phyloP scores from a whole-genome alignment of 2,329 filamentous ascomycete genomes.

The Tolypocladium inflatum region DNA sequence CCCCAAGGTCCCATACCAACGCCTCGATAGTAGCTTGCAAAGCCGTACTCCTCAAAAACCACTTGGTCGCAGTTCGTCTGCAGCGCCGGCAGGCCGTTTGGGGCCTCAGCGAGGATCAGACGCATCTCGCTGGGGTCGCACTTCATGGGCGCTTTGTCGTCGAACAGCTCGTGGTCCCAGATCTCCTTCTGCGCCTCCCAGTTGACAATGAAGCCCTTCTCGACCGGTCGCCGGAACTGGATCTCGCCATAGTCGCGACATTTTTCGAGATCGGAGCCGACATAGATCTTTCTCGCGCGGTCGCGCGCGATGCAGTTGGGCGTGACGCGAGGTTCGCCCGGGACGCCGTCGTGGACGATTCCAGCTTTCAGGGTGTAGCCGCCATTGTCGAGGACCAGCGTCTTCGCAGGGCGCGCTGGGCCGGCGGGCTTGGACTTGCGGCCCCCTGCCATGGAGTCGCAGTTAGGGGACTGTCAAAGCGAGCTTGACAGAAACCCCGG shows the following conservation, averaged over 20 bases:
- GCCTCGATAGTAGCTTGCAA: constrained; percentile 73
- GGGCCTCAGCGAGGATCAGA: constrained; percentile 74
- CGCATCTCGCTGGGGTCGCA: constrained; percentile 77
- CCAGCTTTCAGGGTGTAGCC: constrained; percentile 88
- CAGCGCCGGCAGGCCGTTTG: constrained; percentile 70
- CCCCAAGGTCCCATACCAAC: constrained; percentile 41
- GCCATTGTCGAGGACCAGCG: constrained; percentile 89
- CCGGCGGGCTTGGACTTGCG: constrained; percentile 44
- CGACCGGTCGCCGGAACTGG: constrained; percentile 76
- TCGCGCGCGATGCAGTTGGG: constrained; percentile 86
- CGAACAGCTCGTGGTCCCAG: constrained; percentile 85
- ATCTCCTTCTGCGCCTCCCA: constrained; percentile 96
- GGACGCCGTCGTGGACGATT: constrained; percentile 43
- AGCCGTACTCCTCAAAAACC: constrained; percentile 94
- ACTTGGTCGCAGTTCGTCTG: constrained; percentile 93
- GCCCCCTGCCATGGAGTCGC: constrained; percentile 29
- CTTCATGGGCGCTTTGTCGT: constrained; percentile 52
- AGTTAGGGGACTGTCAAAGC: neutral
- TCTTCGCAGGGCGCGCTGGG: constrained; percentile 48
- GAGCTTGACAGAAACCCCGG: neutral
- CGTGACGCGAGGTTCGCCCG: constrained; percentile 56
- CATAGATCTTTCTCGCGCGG: constrained; percentile 67
- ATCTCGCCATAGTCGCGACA: constrained; percentile 88
- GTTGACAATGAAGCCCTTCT: constrained; percentile 90
- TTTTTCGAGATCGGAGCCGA: constrained; percentile 66